phyloP scores from a whole-genome alignment of 768 basidiomycete genomes.

The Amanita inopinata region DNA sequence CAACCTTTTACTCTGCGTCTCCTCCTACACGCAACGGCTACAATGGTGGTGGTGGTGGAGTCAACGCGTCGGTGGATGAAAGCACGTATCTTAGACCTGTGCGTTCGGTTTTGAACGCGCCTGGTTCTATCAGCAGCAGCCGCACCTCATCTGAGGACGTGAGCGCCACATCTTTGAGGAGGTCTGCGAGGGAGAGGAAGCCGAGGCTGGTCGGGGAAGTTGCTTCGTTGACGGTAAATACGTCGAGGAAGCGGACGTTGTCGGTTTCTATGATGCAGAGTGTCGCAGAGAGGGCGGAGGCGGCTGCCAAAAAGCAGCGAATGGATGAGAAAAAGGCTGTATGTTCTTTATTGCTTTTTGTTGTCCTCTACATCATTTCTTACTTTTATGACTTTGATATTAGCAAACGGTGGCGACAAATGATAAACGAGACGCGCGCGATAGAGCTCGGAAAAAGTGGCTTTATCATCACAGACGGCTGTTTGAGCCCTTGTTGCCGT shows the following conservation, averaged over 20 bases:
- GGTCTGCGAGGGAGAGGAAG: conserved; percentile 4
- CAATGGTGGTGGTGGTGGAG: not conserved
- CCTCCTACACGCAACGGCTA: not conserved
- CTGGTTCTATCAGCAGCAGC: not conserved
- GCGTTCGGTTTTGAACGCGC: not conserved
- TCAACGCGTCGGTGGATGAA: not conserved
- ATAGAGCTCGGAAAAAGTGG: conserved; percentile 36
- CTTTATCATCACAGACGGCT: conserved; percentile 32
- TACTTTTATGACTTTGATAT: not conserved
- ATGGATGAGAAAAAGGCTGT: conserved; percentile 32
- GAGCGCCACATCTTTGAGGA: not conserved
- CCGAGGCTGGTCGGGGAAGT: not conserved
- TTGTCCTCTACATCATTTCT: not conserved
- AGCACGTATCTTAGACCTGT: not conserved
- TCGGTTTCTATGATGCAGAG: conserved; percentile 6
- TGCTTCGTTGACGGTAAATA: not conserved
- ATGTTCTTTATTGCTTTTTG: conserved; percentile 8
- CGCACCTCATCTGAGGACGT: not conserved
- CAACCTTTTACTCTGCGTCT: not conserved
- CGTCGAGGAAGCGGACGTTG: conserved; percentile 7
- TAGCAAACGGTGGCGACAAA: conserved; percentile 34
- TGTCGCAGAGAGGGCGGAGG: not conserved
- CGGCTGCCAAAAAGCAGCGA: conserved; percentile 17
- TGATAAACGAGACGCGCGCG: conserved; percentile 25
- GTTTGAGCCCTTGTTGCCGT: conserved; percentile 38